These are phyloP conservation scores for Vitis amurensis DNA, from an alignment of 164 flowering plant species.

Conservation along the genomic window DNA sequence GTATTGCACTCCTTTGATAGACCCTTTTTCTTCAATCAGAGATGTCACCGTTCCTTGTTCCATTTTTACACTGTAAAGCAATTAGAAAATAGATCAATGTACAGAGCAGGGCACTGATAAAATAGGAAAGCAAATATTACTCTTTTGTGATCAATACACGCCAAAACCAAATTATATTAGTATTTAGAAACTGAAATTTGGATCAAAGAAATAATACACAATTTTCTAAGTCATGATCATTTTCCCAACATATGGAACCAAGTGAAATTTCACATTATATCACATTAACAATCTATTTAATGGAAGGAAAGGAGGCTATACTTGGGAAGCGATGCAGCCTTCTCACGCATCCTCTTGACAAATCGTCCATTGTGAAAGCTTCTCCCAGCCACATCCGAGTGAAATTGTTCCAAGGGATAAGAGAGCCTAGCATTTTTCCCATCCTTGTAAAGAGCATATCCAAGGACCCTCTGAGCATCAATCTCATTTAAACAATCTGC, in stretches of 20 bases:
- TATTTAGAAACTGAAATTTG: no score
- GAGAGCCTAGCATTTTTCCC: constrained; percentile 31
- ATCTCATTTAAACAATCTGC: constrained; percentile 41
- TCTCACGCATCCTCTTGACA: constrained; percentile 38
- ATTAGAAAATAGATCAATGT: neutral
- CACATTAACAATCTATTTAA: neutral
- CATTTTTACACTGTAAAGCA: constrained; percentile 33
- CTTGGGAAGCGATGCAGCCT: constrained; percentile 45
- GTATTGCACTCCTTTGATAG: constrained; percentile 40
- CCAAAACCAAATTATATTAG: no score
- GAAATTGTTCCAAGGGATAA: constrained; percentile 30
- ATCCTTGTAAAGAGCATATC: constrained; percentile 41
- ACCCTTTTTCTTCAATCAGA: constrained; percentile 39
- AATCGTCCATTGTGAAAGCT: constrained; percentile 50
- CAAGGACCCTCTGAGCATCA: constrained; percentile 41
- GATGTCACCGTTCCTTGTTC: constrained; percentile 51
- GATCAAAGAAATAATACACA: no score
- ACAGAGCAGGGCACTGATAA: neutral
- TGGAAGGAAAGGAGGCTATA: constrained; percentile 8
- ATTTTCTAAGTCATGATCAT: no score
- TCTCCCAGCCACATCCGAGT: constrained; percentile 37
- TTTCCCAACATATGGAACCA: no score
- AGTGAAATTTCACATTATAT: neutral
- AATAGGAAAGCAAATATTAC: no score
- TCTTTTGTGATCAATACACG: no score